Evolutionary conservation across 2,329 filamentous ascomycete species (phyloP).

Genomic region (Fusarium gaditjirri): DNA sequence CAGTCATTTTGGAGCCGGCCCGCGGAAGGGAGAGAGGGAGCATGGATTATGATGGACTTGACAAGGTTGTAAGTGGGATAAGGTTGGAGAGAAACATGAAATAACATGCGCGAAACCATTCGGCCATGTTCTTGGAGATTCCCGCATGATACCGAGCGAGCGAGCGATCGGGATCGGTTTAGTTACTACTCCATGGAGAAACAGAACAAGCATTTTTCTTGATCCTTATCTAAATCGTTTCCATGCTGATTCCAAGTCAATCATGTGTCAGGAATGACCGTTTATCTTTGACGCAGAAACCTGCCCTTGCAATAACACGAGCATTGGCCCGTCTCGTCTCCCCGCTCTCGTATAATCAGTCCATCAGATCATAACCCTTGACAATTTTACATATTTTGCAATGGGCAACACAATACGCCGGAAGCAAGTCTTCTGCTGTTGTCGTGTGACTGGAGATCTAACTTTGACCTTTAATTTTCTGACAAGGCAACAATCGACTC

Average conservation of each 20-base stretch:
- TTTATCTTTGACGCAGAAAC: constrained; percentile 19
- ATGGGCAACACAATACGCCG: background rate
- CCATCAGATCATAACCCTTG: constrained; percentile 37
- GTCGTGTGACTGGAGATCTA: constrained; percentile 16
- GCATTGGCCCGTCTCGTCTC: constrained; percentile 12
- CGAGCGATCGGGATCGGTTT: background rate
- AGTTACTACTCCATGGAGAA: background rate
- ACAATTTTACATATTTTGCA: constrained; percentile 24
- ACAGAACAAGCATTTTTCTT: background rate
- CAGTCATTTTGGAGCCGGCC: constrained; percentile 29
- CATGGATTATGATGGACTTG: constrained; percentile 17
- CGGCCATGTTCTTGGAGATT: background rate
- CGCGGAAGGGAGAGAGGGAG: constrained; percentile 22
- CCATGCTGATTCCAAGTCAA: background rate
- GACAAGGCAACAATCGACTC: constrained; percentile 9
- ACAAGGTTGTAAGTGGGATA: constrained; percentile 17
- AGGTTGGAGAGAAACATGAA: constrained; percentile 1
- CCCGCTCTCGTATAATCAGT: constrained; percentile 17
- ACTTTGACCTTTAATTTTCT: constrained; percentile 8
- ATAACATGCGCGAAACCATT: background rate
- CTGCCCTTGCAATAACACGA: constrained; percentile 17
- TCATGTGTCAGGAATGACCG: constrained; percentile 11
- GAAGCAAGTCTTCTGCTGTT: constrained; percentile 15
- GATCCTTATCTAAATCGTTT: background rate
- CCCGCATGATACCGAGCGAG: background rate